Evolutionary conservation across 1,284 basidiomycete species (phyloP), one percentile per base, ranked within the genome.

Genomic region (Apiotrichum gracile): DNA sequence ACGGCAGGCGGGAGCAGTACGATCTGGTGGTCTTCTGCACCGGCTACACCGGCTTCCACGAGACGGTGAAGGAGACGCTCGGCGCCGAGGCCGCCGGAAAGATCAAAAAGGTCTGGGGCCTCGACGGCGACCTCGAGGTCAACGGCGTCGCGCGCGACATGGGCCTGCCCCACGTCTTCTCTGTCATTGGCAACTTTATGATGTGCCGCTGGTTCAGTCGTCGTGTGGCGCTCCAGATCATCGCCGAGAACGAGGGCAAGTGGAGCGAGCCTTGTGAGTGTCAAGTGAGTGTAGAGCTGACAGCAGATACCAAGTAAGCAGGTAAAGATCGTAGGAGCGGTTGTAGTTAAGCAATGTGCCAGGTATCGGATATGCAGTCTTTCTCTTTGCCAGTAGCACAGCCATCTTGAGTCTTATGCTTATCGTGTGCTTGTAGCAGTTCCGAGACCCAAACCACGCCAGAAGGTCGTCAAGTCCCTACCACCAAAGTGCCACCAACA

Each of bases 21-120:
- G 86, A 88, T 65, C 79, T 85, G 14, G 80, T 88, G 19, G 63
- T 88, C 14, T 82, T 83, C 68, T 81, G 83, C 4, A 85, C 83
- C 13, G 84, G 84, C 78, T 84, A 64, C 51, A 64, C 63, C 24
- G 62, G 65, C 42, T 64, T 65, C 57, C 62, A 60, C 13, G 66
- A 70, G 26, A 76, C 78, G 10, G 70, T 83, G 31, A 64, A 72
- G 16, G 66, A 72, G 2, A 72, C 85, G 34, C 73, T 80, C 27
- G 79, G 79, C 0, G 76, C 81, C 17, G 77, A 81, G 14, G 72
- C 82, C 16, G 78, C 75, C 3, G 68, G 77, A 21, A 75, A 76
- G 33, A 63, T 81, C 40, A 75, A 77, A 26, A 75, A 76, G 0
- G 70, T 84, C 25, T 85, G 83, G 84, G 80, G 81, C 3, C 61